Conservation (phyloP, 176 grass and related monocot species). For the Dactylis glomerata region DNA sequence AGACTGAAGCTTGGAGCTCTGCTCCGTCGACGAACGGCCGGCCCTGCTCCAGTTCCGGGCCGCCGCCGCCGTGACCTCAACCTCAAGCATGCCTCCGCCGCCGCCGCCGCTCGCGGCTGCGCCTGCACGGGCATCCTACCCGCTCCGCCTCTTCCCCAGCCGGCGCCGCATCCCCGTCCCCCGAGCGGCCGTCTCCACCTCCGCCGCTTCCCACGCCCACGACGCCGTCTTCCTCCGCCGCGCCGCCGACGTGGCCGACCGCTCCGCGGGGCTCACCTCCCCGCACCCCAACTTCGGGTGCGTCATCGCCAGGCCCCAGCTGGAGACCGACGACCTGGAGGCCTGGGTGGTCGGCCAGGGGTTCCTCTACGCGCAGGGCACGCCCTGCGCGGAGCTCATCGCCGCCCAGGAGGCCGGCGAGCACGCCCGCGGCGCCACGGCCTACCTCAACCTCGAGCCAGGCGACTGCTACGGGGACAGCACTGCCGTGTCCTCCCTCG, state of each 20-base stretch:
- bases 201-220: conserved; percentile 2
- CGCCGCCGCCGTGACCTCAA: neutral
- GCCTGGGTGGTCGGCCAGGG: conserved; percentile 59
- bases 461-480: conserved; percentile 82
- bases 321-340: neutral
- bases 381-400: conserved; percentile 75
- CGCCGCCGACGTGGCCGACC: conserved; percentile 75
- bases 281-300: conserved; percentile 96
- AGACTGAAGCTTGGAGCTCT: neutral
- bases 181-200: neutral
- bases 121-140: neutral
- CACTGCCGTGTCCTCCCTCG: conserved; percentile 58
- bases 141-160: neutral
- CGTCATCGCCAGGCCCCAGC: conserved; percentile 46
- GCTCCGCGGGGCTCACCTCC: conserved; percentile 63
- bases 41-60: neutral
- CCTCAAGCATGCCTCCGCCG: conserved; percentile 14
- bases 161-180: neutral
- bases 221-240: conserved; percentile 48
- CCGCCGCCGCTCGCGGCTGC: neutral
- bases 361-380: conserved; percentile 91
- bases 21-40: neutral
- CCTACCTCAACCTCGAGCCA: conserved; percentile 85
- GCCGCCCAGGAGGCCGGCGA: conserved; percentile 62
- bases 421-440: conserved; percentile 58